phyloP scores from a whole-genome alignment of 306 rosid species.

The Dicorynia guianensis region DNA sequence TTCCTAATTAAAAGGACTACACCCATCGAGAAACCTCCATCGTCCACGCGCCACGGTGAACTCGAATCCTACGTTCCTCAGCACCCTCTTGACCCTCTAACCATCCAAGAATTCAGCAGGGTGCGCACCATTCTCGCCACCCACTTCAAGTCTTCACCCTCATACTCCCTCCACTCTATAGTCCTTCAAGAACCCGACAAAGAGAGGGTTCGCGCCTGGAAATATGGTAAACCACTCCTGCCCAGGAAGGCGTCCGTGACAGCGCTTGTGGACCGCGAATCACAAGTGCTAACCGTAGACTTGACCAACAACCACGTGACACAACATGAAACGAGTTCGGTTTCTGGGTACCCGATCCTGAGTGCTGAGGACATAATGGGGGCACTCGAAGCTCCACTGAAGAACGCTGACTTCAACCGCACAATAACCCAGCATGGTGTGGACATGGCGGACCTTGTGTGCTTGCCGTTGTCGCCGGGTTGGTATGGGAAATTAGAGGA shows the following conservation, averaged over 20 bases:
- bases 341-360: slow-evolving; percentile 73
- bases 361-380: slow-evolving; percentile 63
- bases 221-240: slow-evolving; percentile 50
- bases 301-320: slow-evolving; percentile 47
- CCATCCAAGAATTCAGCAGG: slow-evolving; percentile 63
- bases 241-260: slow-evolving; percentile 69
- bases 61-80: slow-evolving; percentile 59
- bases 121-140: slow-evolving; percentile 57
- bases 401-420: slow-evolving; percentile 60
- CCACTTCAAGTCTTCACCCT: slow-evolving; percentile 50
- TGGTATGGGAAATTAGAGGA: slow-evolving; percentile 76
- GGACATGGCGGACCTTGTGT: slow-evolving; percentile 61
- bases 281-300: slow-evolving; percentile 60
- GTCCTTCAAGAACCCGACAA: slow-evolving; percentile 79
- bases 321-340: slow-evolving; percentile 18
- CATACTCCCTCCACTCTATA: slow-evolving; percentile 56
- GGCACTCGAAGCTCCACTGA: slow-evolving; percentile 54
- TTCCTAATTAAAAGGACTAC: slow-evolving; percentile 38
- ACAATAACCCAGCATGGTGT: slow-evolving; percentile 67
- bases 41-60: slow-evolving; percentile 40
- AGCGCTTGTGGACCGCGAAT: slow-evolving; percentile 47
- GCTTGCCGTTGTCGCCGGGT: slow-evolving; percentile 77
- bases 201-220: slow-evolving; percentile 61
- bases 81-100: slow-evolving; percentile 92
- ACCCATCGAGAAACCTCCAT: slow-evolving; percentile 32